phyloP scores from a whole-genome alignment of 1,139 yeast species.

The Magnusiomyces suaveolens region DNA sequence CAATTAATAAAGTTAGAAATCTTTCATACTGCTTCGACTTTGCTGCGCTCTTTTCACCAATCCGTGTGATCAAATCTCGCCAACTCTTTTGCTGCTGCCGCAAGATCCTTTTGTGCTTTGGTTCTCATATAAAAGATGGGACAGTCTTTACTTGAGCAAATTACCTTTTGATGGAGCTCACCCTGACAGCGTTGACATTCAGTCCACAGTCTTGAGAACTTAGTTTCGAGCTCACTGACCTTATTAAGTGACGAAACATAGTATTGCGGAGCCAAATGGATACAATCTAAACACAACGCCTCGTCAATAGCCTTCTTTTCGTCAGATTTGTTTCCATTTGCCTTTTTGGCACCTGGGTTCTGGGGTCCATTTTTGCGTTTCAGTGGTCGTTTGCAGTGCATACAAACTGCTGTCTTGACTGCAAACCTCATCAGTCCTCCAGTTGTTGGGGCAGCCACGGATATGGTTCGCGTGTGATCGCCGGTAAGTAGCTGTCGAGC shows the following conservation, averaged over 20 bases:
- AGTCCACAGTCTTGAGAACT: constrained; percentile 89
- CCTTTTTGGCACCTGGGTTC: not conserved
- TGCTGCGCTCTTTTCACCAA: constrained; percentile 35
- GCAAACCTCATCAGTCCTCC: constrained; percentile 91
- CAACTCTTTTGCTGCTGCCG: constrained; percentile 57
- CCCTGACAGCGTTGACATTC: constrained; percentile 98
- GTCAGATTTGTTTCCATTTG: not conserved
- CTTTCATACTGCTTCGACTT: too few species aligned
- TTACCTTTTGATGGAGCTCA: constrained; percentile 85
- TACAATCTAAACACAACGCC: constrained; percentile 76
- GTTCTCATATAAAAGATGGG: constrained; percentile 97
- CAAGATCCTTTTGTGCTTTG: constrained; percentile 82
- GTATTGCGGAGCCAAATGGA: constrained; percentile 60
- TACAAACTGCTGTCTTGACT: constrained; percentile 78
- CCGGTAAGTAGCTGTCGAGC: constrained; percentile 69
- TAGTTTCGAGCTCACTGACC: constrained; percentile 70
- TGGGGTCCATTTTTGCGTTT: constrained; percentile 33
- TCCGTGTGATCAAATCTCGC: constrained; percentile 58
- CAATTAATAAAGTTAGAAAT: too few species aligned
- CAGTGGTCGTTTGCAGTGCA: constrained; percentile 77
- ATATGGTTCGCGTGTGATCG: constrained; percentile 71
- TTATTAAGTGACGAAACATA: constrained; percentile 72
- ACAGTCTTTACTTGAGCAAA: constrained; percentile 92
- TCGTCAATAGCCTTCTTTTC: constrained; percentile 19
- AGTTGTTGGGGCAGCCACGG: constrained; percentile 51